These are phyloP conservation scores for Lithospermum erythrorhizon DNA, from an alignment of 257 asterid genomes.

Conservation along the genomic window DNA sequence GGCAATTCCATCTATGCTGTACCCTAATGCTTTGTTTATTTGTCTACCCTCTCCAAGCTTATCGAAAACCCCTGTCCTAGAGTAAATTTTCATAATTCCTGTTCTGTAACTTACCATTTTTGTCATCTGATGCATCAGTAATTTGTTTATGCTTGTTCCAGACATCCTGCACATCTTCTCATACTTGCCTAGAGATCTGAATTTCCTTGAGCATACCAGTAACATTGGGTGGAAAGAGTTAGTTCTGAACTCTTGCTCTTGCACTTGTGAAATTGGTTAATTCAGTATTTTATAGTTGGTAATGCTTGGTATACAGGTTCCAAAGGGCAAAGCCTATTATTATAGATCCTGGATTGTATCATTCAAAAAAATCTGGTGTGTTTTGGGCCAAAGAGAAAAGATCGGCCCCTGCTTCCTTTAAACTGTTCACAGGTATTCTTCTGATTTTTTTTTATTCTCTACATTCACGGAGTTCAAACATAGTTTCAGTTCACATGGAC, in stretches of 20 bases:
- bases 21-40: background rate
- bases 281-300: slow-evolving; percentile 1
- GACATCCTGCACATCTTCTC: slow-evolving; percentile 92
- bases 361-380: slow-evolving; percentile 76
- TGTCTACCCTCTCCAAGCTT: background rate
- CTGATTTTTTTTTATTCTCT: background rate
- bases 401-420: slow-evolving; percentile 80
- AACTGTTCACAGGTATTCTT: slow-evolving; percentile 61
- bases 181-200: slow-evolving; percentile 91
- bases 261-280: slow-evolving; percentile 4
- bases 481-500: background rate
- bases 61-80: background rate
- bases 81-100: no score
- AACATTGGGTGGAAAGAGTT: slow-evolving; percentile 98
- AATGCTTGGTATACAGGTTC: slow-evolving; percentile 36
- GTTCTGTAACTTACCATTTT: no score
- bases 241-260: slow-evolving; percentile 21
- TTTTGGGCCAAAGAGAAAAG: slow-evolving; percentile 97
- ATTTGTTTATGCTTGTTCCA: slow-evolving; percentile 26
- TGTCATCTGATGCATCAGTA: slow-evolving; percentile 2
- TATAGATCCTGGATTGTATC: slow-evolving; percentile 87
- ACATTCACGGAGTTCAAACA: background rate
- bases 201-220: slow-evolving; percentile 91
- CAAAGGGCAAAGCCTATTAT: slow-evolving; percentile 78
- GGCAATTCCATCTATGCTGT: background rate